Conservation (phyloP, 805 yeast genomes). For the Starmerella vitae region DNA sequence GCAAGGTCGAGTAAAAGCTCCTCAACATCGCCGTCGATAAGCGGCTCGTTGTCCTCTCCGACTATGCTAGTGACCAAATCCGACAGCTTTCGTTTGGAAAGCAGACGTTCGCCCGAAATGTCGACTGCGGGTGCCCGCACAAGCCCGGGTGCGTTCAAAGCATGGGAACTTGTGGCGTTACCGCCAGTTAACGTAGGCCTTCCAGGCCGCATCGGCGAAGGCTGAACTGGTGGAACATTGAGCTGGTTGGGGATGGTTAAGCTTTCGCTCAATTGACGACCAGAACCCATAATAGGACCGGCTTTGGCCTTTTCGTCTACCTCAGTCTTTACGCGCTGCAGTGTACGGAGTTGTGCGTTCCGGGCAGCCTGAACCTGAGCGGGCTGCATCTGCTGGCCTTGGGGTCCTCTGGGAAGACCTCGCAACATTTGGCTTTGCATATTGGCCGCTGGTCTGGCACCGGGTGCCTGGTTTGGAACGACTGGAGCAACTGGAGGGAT, state of each 20-base stretch:
- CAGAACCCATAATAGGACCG: background rate
- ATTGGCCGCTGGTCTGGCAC: conserved; percentile 7
- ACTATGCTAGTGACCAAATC: conserved; percentile 64
- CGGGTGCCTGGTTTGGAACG: conserved; percentile 13
- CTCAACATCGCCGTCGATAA: conserved; percentile 87
- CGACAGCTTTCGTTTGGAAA: conserved; percentile 76
- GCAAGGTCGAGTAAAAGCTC: conserved; percentile 83
- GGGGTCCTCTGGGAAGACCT: conserved; percentile 13
- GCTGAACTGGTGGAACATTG: conserved; percentile 48
- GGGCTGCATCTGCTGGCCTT: conserved; percentile 14
- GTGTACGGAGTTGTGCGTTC: conserved; percentile 11
- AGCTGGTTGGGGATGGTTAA: conserved; percentile 50
- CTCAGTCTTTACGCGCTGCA: conserved; percentile 6
- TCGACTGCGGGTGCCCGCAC: conserved; percentile 74
- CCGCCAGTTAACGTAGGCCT: conserved; percentile 52
- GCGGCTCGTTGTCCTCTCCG: conserved; percentile 74
- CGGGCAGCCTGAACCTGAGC: conserved; percentile 12
- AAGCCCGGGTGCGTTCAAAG: conserved; percentile 53
- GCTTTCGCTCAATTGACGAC: conserved; percentile 8
- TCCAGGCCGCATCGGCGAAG: conserved; percentile 51
- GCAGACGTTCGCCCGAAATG: conserved; percentile 50
- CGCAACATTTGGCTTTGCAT: conserved; percentile 14
- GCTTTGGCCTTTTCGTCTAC: background rate
- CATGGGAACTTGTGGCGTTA: conserved; percentile 56
- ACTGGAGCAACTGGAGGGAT: conserved; percentile 15